Evolutionary conservation across 352 stramenopile species (phyloP), one percentile per base, ranked within the genome.

Genomic region (Phytophthora citricola): DNA sequence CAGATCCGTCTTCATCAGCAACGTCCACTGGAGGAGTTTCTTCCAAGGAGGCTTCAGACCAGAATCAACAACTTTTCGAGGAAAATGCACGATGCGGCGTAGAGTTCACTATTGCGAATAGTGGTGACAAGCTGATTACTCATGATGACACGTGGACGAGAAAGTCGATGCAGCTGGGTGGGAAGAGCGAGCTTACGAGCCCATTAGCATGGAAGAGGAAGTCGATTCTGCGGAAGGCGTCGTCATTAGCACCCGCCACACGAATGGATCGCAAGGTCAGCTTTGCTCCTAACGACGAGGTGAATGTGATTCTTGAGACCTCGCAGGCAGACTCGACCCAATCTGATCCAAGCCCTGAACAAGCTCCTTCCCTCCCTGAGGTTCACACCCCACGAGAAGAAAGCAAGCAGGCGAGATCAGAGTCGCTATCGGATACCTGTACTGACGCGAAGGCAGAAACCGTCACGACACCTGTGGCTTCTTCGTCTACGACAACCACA

Each of bases 211-310:
- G 55, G 70, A 78, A 75, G 22, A 46, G 66, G 8, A 78, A 70
- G 41, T 78, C 70, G 1, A 78, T 76, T 58, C 31, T 79, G 43
- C 68, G 63, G 7, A 79, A 79, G 27, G 43, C 67, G 27, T 73
- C 67, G 29, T 78, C 58, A 6, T 34, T 76, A 31, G 67, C 63
- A 8, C 63, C 67, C 10, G 58, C 43, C 17, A 63, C 46, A 2
- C 38, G 32, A 3, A 31, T 3, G 40, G 15, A 9, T 39, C 58
- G 53, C 1, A 80, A 80, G 38, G 69, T 80, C 31, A 77, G 68
- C 32, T 80, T 80, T 58, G 70, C 70, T 50, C 55, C 53, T 4
- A 71, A 51, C 9, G 49, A 69, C 45, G 62, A 68, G 45, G 53
- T 76, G 22, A 41, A 71, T 44, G 59, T 58, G 10, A 76, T 76